A percentile compares a stretch with the other conserved stretches of the same genome.
Evolutionary conservation across 2,329 filamentous ascomycete species (phyloP).

Genomic region (Diaporthe ampelina): DNA sequence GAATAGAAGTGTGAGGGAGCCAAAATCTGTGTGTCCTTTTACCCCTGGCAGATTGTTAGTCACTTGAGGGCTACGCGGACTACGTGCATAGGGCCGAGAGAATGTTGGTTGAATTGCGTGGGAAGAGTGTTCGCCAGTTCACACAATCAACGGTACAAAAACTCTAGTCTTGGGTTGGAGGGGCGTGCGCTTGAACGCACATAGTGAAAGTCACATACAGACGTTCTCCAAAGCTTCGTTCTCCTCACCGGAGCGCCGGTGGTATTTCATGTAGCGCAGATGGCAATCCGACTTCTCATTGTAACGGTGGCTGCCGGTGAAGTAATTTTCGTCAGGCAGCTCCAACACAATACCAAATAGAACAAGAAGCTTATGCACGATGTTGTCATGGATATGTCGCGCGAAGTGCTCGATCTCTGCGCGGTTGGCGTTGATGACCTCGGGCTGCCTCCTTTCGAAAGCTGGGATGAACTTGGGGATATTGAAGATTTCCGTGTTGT

Average conservation of each 20-base stretch:
- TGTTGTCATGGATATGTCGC: constrained; percentile 47
- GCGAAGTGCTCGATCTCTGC: constrained; percentile 52
- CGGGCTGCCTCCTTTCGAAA: background rate
- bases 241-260: constrained; percentile 59
- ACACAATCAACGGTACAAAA: too few relatives aligned
- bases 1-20: constrained; percentile 67
- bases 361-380: constrained; percentile 52
- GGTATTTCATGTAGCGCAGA: constrained; percentile 72
- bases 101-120: too few relatives aligned
- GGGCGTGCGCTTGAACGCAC: too few relatives aligned
- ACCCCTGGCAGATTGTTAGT: constrained; percentile 52
- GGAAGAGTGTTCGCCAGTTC: too few relatives aligned
- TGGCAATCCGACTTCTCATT: constrained; percentile 67
- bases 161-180: too few relatives aligned
- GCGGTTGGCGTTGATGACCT: constrained; percentile 50
- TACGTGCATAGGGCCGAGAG: too few relatives aligned
- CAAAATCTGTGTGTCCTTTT: constrained; percentile 66
- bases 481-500: constrained; percentile 58
- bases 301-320: constrained; percentile 68
- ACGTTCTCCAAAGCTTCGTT: constrained; percentile 49
- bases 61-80: background rate
- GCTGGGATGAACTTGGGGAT: constrained; percentile 56
- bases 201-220: background rate
- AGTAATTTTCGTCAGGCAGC: constrained; percentile 65
- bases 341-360: constrained; percentile 66